These are phyloP conservation scores for Periconia digitata DNA, from an alignment of 2,329 filamentous ascomycete genomes.

Conservation along the genomic window DNA sequence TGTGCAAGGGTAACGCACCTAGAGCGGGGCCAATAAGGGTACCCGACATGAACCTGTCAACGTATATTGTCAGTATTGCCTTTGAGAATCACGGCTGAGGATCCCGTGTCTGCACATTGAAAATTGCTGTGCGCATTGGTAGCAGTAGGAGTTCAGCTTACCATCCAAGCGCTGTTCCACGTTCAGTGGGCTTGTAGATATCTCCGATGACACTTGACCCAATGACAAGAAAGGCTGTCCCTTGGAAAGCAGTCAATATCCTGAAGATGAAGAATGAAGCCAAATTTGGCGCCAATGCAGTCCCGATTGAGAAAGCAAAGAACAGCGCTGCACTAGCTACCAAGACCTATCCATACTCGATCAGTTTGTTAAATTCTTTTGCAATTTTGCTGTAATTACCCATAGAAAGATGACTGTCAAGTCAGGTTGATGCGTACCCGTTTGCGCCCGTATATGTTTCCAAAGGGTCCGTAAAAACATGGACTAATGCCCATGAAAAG, in stretches of 20 bases:
- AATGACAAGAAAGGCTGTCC: slow-evolving; percentile 72
- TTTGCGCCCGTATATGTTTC: slow-evolving; percentile 50
- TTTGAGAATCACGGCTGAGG: not conserved
- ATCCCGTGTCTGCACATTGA: not conserved
- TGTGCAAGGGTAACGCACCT: slow-evolving; percentile 13
- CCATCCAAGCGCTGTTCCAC: slow-evolving; percentile 72
- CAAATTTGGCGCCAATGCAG: slow-evolving; percentile 71
- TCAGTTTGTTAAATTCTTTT: not conserved
- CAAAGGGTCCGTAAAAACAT: slow-evolving; percentile 72
- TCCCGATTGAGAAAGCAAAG: slow-evolving; percentile 69
- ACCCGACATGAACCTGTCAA: slow-evolving; percentile 62
- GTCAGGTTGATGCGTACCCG: no score
- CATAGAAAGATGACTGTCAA: slow-evolving; percentile 8
- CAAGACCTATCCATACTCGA: slow-evolving; percentile 50
- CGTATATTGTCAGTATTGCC: not conserved
- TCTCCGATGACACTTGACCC: slow-evolving; percentile 69
- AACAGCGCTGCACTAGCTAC: slow-evolving; percentile 65
- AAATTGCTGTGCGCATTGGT: no score
- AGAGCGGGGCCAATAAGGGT: slow-evolving; percentile 67
- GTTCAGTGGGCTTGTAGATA: slow-evolving; percentile 60
- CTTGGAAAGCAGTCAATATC: slow-evolving; percentile 72
- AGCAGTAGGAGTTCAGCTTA: not conserved
- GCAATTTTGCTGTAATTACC: not conserved
- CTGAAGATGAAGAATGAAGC: slow-evolving; percentile 73
- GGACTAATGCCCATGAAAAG: slow-evolving; percentile 67